A percentile compares a stretch with the other conserved stretches of the same genome.
Evolutionary conservation across 768 basidiomycete genomes (phyloP).

Genomic region (Cystoderma amianthinum): DNA sequence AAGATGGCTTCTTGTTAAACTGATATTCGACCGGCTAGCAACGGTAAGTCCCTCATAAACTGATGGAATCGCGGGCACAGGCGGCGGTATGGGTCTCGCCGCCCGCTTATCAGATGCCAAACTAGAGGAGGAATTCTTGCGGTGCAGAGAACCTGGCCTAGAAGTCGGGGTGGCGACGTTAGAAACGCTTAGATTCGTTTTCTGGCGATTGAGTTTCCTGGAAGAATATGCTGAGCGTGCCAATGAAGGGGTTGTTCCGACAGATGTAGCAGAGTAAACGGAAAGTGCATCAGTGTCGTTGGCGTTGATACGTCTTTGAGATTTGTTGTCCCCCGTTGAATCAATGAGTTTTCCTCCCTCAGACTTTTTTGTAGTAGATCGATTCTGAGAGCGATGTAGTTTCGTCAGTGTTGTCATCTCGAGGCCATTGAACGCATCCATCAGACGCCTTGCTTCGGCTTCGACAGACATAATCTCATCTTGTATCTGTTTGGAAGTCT

Average conservation of each 20-base stretch:
- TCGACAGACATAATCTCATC: slow-evolving; percentile 64
- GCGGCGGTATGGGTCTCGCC: slow-evolving; percentile 18
- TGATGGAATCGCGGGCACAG: slow-evolving; percentile 26
- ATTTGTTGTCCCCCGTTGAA: slow-evolving; percentile 18
- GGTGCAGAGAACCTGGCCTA: slow-evolving; percentile 33
- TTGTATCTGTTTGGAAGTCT: slow-evolving; percentile 56
- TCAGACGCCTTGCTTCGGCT: slow-evolving; percentile 59
- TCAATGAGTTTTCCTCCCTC: neutral
- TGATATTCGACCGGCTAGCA: slow-evolving; percentile 33
- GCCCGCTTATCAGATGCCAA: slow-evolving; percentile 37
- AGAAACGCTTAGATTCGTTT: slow-evolving; percentile 20
- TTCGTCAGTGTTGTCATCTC: slow-evolving; percentile 64
- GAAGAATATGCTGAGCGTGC: slow-evolving; percentile 38
- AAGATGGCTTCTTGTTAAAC: slow-evolving; percentile 45
- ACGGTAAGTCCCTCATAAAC: slow-evolving; percentile 20
- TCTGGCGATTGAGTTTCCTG: slow-evolving; percentile 24
- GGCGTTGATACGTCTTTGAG: slow-evolving; percentile 26
- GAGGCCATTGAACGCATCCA: slow-evolving; percentile 77
- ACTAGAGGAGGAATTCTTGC: slow-evolving; percentile 60
- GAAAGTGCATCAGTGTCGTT: slow-evolving; percentile 44
- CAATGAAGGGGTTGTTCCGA: slow-evolving; percentile 39
- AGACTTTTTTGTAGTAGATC: neutral
- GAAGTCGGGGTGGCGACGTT: slow-evolving; percentile 14
- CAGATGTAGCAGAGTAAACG: slow-evolving; percentile 46
- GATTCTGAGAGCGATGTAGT: slow-evolving; percentile 14